Conservation (phyloP, 768 basidiomycete genomes). For the Phaeolepiota aurea region DNA sequence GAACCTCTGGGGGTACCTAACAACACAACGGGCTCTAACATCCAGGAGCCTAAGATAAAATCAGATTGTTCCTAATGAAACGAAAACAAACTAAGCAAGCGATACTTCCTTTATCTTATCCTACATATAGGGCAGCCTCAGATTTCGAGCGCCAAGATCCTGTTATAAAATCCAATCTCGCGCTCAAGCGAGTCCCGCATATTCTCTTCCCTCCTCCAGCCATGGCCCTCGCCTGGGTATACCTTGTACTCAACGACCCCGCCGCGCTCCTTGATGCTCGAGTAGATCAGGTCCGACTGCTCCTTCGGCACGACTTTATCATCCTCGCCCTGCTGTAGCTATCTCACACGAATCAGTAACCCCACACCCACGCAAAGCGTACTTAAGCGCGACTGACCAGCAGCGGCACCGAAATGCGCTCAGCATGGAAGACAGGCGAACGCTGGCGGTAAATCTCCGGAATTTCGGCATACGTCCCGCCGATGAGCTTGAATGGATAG, state of each 20-base stretch:
- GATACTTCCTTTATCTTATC: too few species aligned
- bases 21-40: too few species aligned
- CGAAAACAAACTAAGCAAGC: too few species aligned
- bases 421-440: slow-evolving; percentile 29
- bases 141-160: slow-evolving; percentile 16
- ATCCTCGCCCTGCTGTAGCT: slow-evolving; percentile 47
- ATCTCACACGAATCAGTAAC: neutral
- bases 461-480: slow-evolving; percentile 37
- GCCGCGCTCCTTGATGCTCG: slow-evolving; percentile 27
- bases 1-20: too few species aligned
- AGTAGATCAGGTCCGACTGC: slow-evolving; percentile 24
- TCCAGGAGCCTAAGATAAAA: too few species aligned
- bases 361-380: neutral
- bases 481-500: slow-evolving; percentile 39
- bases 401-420: neutral
- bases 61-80: too few species aligned
- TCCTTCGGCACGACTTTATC: slow-evolving; percentile 22
- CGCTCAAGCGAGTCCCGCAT: slow-evolving; percentile 32
- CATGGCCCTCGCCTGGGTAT: slow-evolving; percentile 44
- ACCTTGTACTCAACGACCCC: slow-evolving; percentile 35
- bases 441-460: slow-evolving; percentile 38
- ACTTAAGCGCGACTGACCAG: neutral
- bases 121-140: too few species aligned
- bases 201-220: slow-evolving; percentile 32
- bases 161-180: slow-evolving; percentile 34